These are phyloP conservation scores for Pezicula neosporulosa DNA, from an alignment of 2,329 filamentous ascomycete genomes.

Conservation along the genomic window DNA sequence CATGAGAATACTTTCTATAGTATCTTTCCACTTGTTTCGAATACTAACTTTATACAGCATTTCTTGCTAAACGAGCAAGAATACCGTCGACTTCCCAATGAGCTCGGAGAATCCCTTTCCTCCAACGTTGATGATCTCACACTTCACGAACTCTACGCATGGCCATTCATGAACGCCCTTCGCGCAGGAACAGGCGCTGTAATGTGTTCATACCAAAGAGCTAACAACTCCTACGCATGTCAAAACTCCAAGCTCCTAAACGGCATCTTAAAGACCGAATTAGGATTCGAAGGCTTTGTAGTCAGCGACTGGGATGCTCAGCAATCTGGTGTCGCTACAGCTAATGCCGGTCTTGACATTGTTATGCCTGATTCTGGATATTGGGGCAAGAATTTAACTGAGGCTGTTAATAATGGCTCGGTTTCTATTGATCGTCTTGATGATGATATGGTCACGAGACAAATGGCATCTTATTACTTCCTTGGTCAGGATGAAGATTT, in stretches of 20 bases:
- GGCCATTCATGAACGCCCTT: slow-evolving; percentile 80
- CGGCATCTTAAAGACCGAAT: slow-evolving; percentile 75
- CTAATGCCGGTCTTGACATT: slow-evolving; percentile 77
- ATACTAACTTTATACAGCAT: slow-evolving; percentile 36
- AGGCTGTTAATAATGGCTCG: slow-evolving; percentile 57
- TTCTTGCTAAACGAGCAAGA: slow-evolving; percentile 78
- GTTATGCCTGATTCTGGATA: slow-evolving; percentile 27
- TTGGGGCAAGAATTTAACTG: slow-evolving; percentile 58
- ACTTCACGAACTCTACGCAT: slow-evolving; percentile 74
- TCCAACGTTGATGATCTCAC: slow-evolving; percentile 75
- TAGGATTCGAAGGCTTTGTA: slow-evolving; percentile 82
- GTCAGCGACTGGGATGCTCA: slow-evolving; percentile 86
- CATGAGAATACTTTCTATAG: neutral
- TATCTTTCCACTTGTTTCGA: slow-evolving; percentile 30
- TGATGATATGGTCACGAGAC: slow-evolving; percentile 61
- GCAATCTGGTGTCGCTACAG: slow-evolving; percentile 71
- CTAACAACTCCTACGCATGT: slow-evolving; percentile 66
- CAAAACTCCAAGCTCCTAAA: slow-evolving; percentile 78
- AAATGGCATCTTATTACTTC: slow-evolving; percentile 59
- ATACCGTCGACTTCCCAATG: slow-evolving; percentile 1
- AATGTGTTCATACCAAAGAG: slow-evolving; percentile 79
- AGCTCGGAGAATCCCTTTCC: slow-evolving; percentile 57
- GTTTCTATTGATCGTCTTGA: slow-evolving; percentile 51
- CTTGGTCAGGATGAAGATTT: slow-evolving; percentile 43
- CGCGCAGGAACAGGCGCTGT: slow-evolving; percentile 72